Base-by-base conservation (phyloP, 331 rosid genomes). In the Spiraea crenata region DNA sequence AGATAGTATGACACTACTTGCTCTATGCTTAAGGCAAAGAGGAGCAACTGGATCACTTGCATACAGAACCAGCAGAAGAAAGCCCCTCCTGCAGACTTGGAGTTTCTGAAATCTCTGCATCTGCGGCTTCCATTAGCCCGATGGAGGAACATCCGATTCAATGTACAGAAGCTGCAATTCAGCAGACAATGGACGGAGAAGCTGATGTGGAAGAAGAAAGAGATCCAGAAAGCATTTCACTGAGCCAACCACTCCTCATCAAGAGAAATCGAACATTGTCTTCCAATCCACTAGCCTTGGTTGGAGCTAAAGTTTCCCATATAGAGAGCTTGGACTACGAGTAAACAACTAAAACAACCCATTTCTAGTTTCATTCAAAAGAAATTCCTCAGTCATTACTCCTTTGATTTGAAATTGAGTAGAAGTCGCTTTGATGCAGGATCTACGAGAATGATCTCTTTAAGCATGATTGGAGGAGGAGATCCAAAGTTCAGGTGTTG, bases 271-370 rank as follows among this genome's bases (percentile, higher is more conserved):
- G 85, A 2, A 92, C 93, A 3, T 80, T 92, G 0, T 90, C 98
- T 50, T 79, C 93, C 64, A 90, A 41, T 79, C 90, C 90, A 47
- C 91, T 86, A 6, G 98, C 98, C 61, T 73, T 90, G 3, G 89
- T 90, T 25, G 98, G 98, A 70, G 82, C 85, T 64, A 92, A 85
- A 71, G 96, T 90, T 74, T 90, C 97, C 56, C 81, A 86, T 40
- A 90, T 90, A 51, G 97, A 92, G 73, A 92, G 98, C 84, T 84
- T 90, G 79, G 97, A 90, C 51, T 90, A 92, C n/a, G 97, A 92
- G 98, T 90, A 79, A 84, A 50, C 47, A 14, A 17, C 31, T 17
- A 31, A 35, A 8, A 4, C 55, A 37, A 37, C 34, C 41, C 31
- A 2, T 10, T 34, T 39, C 38, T 16, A 31, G 41, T 68, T 45